Percentiles rank a stretch among this genome's conserved stretches.
Conservation (phyloP, 1,284 basidiomycete genomes). For the Flammula alnicola region DNA sequence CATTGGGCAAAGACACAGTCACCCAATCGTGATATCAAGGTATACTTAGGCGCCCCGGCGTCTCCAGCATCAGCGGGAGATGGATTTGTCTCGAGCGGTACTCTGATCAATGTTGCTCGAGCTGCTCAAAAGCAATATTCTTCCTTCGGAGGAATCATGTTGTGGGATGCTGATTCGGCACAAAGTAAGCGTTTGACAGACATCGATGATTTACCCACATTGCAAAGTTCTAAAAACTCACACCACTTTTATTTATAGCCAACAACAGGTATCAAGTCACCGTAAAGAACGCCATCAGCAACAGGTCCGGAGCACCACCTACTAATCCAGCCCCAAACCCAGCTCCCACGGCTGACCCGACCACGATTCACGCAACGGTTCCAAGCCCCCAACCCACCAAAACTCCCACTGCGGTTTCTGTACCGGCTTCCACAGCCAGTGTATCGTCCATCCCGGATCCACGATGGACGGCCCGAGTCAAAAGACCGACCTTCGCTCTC, state of each 20-base stretch:
- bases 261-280: slow-evolving; percentile 63
- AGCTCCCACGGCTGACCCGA: slow-evolving; percentile 24
- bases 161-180: slow-evolving; percentile 75
- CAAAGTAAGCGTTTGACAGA: slow-evolving; percentile 44
- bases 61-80: slow-evolving; percentile 58
- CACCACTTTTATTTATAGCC: slow-evolving; percentile 40
- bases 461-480: slow-evolving; percentile 30
- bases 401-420: slow-evolving; percentile 11
- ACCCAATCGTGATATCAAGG: slow-evolving; percentile 60
- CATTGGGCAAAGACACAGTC: slow-evolving; percentile 60
- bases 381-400: slow-evolving; percentile 19
- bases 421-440: slow-evolving; percentile 15
- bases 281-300: slow-evolving; percentile 61
- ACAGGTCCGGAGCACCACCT: slow-evolving; percentile 31
- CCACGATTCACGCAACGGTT: slow-evolving; percentile 15
- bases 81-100: slow-evolving; percentile 53
- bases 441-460: slow-evolving; percentile 27
- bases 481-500: slow-evolving; percentile 25
- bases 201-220: background rate
- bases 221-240: slow-evolving; percentile 5
- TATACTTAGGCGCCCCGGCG: slow-evolving; percentile 65
- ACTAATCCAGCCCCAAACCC: slow-evolving; percentile 24
- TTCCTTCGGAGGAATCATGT: slow-evolving; percentile 74
- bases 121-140: slow-evolving; percentile 66
- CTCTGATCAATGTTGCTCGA: slow-evolving; percentile 52